A percentile compares a stretch with the other conserved stretches of the same genome.
phyloP scores from a whole-genome alignment of 1,284 basidiomycete genomes.

The Rhodotorula sp. region DNA sequence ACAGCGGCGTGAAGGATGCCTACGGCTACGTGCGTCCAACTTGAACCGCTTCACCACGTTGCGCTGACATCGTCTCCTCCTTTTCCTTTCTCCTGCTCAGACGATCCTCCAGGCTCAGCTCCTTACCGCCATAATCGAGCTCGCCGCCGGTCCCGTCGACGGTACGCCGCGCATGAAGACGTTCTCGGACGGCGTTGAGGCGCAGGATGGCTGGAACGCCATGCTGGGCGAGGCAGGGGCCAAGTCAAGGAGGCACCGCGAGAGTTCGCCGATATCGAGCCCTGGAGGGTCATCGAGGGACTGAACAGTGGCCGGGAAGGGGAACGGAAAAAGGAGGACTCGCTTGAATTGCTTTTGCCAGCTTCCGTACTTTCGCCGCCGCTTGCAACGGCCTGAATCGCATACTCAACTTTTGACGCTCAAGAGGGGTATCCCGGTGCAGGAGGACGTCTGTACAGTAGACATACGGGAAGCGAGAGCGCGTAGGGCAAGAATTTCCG shows the following conservation, averaged over 20 bases:
- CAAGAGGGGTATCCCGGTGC: no score
- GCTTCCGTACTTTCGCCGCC: no score
- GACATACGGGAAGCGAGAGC: no score
- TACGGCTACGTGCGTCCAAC: slow-evolving; percentile 12
- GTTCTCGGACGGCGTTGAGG: neutral
- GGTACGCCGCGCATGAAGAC: slow-evolving; percentile 4
- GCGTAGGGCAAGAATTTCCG: no score
- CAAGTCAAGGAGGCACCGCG: neutral
- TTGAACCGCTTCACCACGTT: neutral
- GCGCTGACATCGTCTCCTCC: neutral
- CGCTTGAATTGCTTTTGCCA: neutral
- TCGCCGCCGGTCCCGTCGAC: slow-evolving; percentile 11
- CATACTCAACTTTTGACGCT: no score
- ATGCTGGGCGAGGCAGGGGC: neutral
- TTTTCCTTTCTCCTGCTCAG: neutral
- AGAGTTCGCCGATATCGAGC: no score
- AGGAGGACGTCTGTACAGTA: no score
- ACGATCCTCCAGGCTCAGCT: slow-evolving; percentile 21
- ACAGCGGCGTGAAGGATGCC: neutral
- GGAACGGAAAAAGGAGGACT: slow-evolving; percentile 10
- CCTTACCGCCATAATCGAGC: slow-evolving; percentile 14
- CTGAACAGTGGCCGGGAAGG: neutral
- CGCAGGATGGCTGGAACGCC: slow-evolving; percentile 18
- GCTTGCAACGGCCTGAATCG: no score
- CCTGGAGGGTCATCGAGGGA: no score